Evolutionary conservation across 2,329 filamentous ascomycete species (phyloP).

Genomic region (Beauveria asiatica): DNA sequence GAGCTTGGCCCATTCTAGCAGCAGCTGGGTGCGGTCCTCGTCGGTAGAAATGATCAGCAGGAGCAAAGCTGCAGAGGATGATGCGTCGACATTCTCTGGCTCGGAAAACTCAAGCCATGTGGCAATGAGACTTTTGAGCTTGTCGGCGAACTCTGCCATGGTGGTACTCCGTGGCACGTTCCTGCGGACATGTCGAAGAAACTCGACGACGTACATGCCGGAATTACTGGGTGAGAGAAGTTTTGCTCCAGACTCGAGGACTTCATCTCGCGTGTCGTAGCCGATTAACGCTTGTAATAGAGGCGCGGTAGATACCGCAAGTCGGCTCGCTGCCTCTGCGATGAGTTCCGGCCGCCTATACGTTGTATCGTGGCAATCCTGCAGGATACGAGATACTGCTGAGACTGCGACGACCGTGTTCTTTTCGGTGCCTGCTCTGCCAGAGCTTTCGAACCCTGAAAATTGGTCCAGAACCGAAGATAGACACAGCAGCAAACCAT

Average conservation of each 20-base stretch:
- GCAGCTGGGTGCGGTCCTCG: constrained; percentile 27
- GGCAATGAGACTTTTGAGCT: constrained; percentile 27
- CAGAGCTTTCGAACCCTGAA: constrained; percentile 23
- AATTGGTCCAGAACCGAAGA: constrained; percentile 47
- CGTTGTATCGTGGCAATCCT: constrained; percentile 30
- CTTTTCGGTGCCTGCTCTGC: constrained; percentile 17
- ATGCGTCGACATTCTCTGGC: constrained; percentile 38
- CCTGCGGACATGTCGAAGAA: constrained; percentile 17
- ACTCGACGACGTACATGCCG: constrained; percentile 15
- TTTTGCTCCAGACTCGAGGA: constrained; percentile 17
- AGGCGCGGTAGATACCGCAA: constrained; percentile 46
- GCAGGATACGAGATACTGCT: constrained; percentile 28
- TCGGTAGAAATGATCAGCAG: constrained; percentile 37
- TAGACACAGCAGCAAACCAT: constrained; percentile 57
- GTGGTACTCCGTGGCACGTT: background rate
- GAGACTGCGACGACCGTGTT: constrained; percentile 21
- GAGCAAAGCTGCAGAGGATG: constrained; percentile 42
- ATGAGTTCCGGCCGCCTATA: constrained; percentile 57
- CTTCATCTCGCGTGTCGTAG: constrained; percentile 6
- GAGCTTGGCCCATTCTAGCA: constrained; percentile 39
- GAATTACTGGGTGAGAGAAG: constrained; percentile 17
- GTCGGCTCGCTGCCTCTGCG: constrained; percentile 50
- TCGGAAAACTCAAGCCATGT: constrained; percentile 44
- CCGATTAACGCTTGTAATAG: constrained; percentile 32
- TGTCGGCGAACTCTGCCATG: constrained; percentile 17